These are phyloP conservation scores for Mucor velutinosus DNA, from an alignment of 371 early-diverging fungal genomes.

Conservation along the genomic window DNA sequence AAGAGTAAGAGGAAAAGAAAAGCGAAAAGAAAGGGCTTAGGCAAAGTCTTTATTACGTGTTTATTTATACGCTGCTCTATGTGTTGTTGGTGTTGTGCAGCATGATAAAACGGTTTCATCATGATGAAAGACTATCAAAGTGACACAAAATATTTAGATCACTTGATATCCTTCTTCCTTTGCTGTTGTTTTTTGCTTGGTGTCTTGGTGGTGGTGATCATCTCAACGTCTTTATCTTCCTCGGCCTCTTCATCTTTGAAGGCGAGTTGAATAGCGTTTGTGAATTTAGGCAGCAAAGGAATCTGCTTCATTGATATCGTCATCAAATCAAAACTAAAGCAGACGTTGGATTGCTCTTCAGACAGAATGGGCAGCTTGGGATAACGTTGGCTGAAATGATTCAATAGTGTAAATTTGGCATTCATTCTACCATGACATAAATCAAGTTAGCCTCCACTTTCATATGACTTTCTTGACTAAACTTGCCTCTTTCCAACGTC, in stretches of 20 bases:
- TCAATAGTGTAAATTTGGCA: slow-evolving; percentile 84
- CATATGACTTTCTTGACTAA: background rate
- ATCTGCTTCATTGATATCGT: slow-evolving; percentile 63
- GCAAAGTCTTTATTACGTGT: background rate
- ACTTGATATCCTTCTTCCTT: slow-evolving; percentile 4
- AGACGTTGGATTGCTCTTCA: slow-evolving; percentile 53
- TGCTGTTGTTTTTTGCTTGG: background rate
- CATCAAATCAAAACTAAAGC: slow-evolving; percentile 89
- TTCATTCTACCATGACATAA: slow-evolving; percentile 58
- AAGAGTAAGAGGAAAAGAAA: background rate
- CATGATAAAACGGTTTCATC: slow-evolving; percentile 21
- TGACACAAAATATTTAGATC: background rate
- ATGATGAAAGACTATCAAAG: slow-evolving; percentile 9
- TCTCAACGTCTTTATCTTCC: slow-evolving; percentile 19
- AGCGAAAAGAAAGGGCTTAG: background rate
- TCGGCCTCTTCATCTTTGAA: slow-evolving; percentile 58
- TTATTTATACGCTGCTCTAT: slow-evolving; percentile 9
- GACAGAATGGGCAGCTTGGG: slow-evolving; percentile 74
- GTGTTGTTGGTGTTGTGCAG: background rate
- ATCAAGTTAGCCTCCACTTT: background rate
- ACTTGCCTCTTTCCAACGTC: slow-evolving; percentile 70
- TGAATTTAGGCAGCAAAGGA: slow-evolving; percentile 59
- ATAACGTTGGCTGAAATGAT: slow-evolving; percentile 99
- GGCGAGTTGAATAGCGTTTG: slow-evolving; percentile 56
- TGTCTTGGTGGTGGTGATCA: background rate